Percentiles rank a stretch among this genome's conserved stretches.
phyloP scores from a whole-genome alignment of 1,284 basidiomycete genomes.

The Moniliella sp. region DNA sequence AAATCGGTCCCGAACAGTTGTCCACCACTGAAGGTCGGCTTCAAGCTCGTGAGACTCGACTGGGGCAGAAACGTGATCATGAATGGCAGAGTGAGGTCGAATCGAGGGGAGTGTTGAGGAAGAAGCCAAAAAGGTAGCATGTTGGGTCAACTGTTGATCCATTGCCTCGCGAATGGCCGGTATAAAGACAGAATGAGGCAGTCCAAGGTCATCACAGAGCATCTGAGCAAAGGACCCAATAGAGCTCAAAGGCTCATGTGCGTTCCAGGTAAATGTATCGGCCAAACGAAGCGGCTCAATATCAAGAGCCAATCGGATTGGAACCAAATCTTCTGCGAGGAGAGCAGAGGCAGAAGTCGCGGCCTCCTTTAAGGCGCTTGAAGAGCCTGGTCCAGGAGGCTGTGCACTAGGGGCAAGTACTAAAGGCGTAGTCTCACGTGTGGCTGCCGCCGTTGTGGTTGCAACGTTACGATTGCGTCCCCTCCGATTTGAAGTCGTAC shows the following conservation, averaged over 20 bases:
- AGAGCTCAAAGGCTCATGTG: slow-evolving; percentile 63
- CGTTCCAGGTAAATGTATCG: slow-evolving; percentile 92
- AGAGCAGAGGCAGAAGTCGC: too few species aligned
- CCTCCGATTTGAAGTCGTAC: too few species aligned
- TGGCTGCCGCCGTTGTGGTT: too few species aligned
- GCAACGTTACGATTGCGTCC: too few species aligned
- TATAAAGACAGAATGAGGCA: slow-evolving; percentile 49
- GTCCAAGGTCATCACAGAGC: slow-evolving; percentile 70
- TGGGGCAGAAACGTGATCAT: not conserved
- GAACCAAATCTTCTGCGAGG: slow-evolving; percentile 73
- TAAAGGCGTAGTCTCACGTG: too few species aligned
- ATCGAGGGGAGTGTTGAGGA: too few species aligned
- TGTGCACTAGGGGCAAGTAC: too few species aligned
- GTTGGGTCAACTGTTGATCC: slow-evolving; percentile 65
- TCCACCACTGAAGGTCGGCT: slow-evolving; percentile 6
- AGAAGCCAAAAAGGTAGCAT: slow-evolving; percentile 29
- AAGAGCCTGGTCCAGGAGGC: too few species aligned
- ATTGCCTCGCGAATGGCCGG: slow-evolving; percentile 59
- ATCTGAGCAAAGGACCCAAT: slow-evolving; percentile 73
- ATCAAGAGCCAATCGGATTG: slow-evolving; percentile 82
- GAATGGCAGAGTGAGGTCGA: slow-evolving; percentile 16
- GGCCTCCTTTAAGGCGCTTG: too few species aligned
- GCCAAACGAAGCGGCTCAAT: slow-evolving; percentile 68
- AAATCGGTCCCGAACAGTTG: slow-evolving; percentile 2
- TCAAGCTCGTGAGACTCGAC: slow-evolving; percentile 1